Evolutionary conservation across 805 yeast genomes (phyloP).

Genomic region (Candida anglica): DNA sequence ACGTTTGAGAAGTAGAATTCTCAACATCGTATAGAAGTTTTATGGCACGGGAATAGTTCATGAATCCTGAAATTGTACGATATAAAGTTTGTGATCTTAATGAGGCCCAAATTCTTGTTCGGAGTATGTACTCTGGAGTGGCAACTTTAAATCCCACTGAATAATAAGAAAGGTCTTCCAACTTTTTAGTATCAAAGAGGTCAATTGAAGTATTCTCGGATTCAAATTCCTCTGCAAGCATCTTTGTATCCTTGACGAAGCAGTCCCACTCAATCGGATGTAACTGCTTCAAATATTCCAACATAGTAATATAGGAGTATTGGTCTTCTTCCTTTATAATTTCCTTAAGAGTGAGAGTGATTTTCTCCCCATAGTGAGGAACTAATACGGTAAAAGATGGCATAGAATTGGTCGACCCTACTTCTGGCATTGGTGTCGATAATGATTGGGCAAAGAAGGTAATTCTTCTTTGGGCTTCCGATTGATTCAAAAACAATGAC

Average conservation of each 20-base stretch:
- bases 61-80: constrained; percentile 96
- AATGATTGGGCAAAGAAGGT: constrained; percentile 89
- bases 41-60: constrained; percentile 97
- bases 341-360: constrained; percentile 87
- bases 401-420: constrained; percentile 62
- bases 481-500: constrained; percentile 53
- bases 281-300: constrained; percentile 90
- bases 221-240: constrained; percentile 91
- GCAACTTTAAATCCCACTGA: constrained; percentile 97
- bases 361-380: constrained; percentile 96
- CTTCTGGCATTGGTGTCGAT: constrained; percentile 80
- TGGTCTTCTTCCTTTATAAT: constrained; percentile 97
- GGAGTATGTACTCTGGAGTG: constrained; percentile 91
- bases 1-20: constrained; percentile 61
- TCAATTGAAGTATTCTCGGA: constrained; percentile 13
- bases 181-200: constrained; percentile 38
- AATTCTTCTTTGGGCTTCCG: constrained; percentile 79
- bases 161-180: constrained; percentile 90
- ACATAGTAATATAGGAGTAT: constrained; percentile 87
- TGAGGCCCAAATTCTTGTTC: constrained; percentile 99
- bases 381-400: constrained; percentile 85
- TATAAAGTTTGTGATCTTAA: constrained; percentile 94
- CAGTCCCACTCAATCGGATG: constrained; percentile 98
- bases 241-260: constrained; percentile 93
- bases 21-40: constrained; percentile 76